Base-by-base conservation (phyloP, 768 basidiomycete genomes). In the Kondoa subrosea region DNA sequence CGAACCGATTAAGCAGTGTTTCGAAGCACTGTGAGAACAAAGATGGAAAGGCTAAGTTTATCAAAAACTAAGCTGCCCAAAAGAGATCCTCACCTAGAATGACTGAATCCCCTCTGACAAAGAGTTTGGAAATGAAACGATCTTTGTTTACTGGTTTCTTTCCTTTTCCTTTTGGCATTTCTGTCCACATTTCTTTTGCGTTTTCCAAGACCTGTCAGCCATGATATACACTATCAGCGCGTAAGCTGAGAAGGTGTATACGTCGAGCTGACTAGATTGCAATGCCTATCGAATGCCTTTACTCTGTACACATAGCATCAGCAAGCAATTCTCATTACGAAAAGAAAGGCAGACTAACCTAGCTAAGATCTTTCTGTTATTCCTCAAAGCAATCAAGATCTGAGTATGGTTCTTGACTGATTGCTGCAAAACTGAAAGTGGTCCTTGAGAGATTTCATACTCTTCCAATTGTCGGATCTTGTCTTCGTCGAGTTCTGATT, bases 101-200 rank as follows among this genome's bases (percentile, higher is more conserved):
- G 16, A 99, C 95, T 29, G 93, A 97, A 78, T 97, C 93, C 27
- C 95, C 95, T 59, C 92, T 91, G 73, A 30, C 59, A 67, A 74
- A 97, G 91, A 99, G 93, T 80, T 97, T 99, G 77, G 91, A 93
- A 77, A 99, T 93, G 81, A 97, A 99, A 61, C 95, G 84, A 79
- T 97, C 95, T 79, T 97, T 97, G 81, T 97, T 97, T 67, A 97
- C 86, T 4, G 95, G 89, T 76, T 96, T 97, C 81, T 95, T 96
- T 76, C 91, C 91, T 80, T 97, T 97, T 56, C 91, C 91, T 78
- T 96, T 97, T 25, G 95, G 95, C 60, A 86, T 78, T 77, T 99
- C 95, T 26, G 92, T 96, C 95, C 95, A 97, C 93, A 97, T 97
- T 91, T 99, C 92, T 78, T 97, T 97, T 62, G 95, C 92, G 75